These are phyloP conservation scores for Cyclotella atomus DNA, from an alignment of 108 stramenopile species.

Conservation along the genomic window DNA sequence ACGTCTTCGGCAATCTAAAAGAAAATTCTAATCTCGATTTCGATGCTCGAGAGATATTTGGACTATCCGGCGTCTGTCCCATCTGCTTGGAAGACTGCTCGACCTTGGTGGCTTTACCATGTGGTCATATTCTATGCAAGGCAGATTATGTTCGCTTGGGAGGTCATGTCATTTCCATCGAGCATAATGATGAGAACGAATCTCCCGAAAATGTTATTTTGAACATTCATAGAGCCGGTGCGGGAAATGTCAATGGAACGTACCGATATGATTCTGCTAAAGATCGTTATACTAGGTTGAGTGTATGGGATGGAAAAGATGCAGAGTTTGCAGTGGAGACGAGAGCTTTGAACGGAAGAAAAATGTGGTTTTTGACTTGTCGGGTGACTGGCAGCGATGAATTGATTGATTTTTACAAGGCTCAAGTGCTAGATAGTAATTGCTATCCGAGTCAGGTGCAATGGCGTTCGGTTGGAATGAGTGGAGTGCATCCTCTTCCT, in stretches of 20 bases:
- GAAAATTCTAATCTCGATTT: slow-evolving; percentile 22
- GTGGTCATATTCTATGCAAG: slow-evolving; percentile 40
- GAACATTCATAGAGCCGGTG: slow-evolving; percentile 18
- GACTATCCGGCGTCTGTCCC: slow-evolving; percentile 26
- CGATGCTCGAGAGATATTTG: slow-evolving; percentile 35
- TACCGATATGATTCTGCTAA: slow-evolving; percentile 18
- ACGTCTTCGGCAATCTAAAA: slow-evolving; percentile 36
- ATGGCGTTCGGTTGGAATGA: slow-evolving; percentile 21
- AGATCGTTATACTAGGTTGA: slow-evolving; percentile 17
- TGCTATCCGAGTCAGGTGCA: slow-evolving; percentile 15
- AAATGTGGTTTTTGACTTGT: slow-evolving; percentile 36
- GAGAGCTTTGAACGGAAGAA: slow-evolving; percentile 25
- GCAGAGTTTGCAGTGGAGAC: slow-evolving; percentile 29
- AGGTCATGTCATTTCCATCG: slow-evolving; percentile 20
- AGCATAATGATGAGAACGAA: background rate
- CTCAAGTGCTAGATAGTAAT: slow-evolving; percentile 24
- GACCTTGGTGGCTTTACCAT: slow-evolving; percentile 22
- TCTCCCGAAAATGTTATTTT: slow-evolving; percentile 19
- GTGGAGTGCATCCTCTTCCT: slow-evolving; percentile 21
- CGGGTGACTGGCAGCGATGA: slow-evolving; percentile 4
- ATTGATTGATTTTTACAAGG: slow-evolving; percentile 38
- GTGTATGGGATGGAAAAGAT: slow-evolving; percentile 25
- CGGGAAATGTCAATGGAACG: slow-evolving; percentile 27
- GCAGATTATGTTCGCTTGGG: slow-evolving; percentile 36
- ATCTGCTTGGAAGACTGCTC: slow-evolving; percentile 31